Evolutionary conservation across 176 grass and related monocot species (phyloP).

Genomic region (Cenchrus purpureus): DNA sequence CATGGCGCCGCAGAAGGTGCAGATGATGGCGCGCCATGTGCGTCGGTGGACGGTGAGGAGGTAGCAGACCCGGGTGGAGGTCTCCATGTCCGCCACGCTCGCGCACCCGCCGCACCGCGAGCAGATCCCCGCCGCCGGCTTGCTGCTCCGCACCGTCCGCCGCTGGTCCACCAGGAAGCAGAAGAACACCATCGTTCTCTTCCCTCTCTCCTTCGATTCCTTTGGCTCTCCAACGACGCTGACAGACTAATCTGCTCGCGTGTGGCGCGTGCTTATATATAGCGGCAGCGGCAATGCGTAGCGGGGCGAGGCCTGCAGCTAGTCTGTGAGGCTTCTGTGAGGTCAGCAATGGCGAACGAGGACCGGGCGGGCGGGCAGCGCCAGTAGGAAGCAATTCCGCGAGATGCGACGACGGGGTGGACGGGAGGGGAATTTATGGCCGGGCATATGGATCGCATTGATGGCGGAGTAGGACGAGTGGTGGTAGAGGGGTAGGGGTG

Average conservation of each 20-base stretch:
- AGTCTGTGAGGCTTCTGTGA: not conserved
- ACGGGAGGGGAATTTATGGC: slow-evolving; percentile 18
- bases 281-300: not conserved
- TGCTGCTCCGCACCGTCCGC: slow-evolving; percentile 92
- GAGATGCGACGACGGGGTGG: not conserved
- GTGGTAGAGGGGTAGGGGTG: slow-evolving; percentile 16
- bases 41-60: slow-evolving; percentile 77
- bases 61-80: slow-evolving; percentile 86
- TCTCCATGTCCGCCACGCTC: slow-evolving; percentile 99
- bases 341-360: not conserved
- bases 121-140: slow-evolving; percentile 98
- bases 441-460: slow-evolving; percentile 41
- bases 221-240: no score
- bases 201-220: not conserved
- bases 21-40: slow-evolving; percentile 96
- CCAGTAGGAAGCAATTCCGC: not conserved
- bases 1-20: slow-evolving; percentile 97
- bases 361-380: not conserved
- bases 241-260: not conserved
- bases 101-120: slow-evolving; percentile 94
- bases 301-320: not conserved
- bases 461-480: slow-evolving; percentile 10
- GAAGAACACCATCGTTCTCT: slow-evolving; percentile 72
- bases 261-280: not conserved
- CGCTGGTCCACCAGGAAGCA: slow-evolving; percentile 97